Conservation (phyloP, 1,284 basidiomycete genomes). For the Malassezia caprae region DNA sequence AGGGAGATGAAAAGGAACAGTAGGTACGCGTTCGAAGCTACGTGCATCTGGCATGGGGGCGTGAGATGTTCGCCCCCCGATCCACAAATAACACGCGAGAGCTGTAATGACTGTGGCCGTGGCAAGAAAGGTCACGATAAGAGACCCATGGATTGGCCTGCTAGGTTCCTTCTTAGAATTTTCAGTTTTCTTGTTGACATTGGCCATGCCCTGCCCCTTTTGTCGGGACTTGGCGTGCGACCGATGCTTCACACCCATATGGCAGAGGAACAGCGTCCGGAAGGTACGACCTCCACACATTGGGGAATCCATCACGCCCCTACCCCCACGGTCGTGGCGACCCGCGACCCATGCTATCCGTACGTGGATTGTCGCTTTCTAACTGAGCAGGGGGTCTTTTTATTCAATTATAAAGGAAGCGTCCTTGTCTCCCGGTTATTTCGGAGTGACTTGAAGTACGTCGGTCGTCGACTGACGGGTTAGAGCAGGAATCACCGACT, state of each 20-base stretch:
- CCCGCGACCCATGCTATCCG: slow-evolving; percentile 13
- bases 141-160: not conserved
- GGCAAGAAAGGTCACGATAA: not conserved
- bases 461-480: not conserved
- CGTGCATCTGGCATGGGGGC: not conserved
- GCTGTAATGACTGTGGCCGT: not conserved
- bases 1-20: slow-evolving; percentile 23
- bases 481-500: slow-evolving; percentile 31
- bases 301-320: not conserved
- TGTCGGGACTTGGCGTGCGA: not conserved
- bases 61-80: not conserved
- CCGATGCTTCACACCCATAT: not conserved
- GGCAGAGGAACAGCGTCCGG: not conserved
- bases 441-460: slow-evolving; percentile 34
- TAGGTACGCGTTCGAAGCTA: not conserved
- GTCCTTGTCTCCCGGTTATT: slow-evolving; percentile 45
- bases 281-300: not conserved
- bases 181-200: not conserved
- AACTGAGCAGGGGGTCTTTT: slow-evolving; percentile 68
- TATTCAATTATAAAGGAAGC: slow-evolving; percentile 96
- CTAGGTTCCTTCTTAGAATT: not conserved
- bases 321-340: not conserved
- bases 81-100: not conserved
- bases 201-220: not conserved
- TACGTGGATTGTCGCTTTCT: not conserved